Percentiles rank a stretch among this genome's conserved stretches.
Conservation (phyloP, 139 green algal genomes). For the Pseudopediastrum boryanum region DNA sequence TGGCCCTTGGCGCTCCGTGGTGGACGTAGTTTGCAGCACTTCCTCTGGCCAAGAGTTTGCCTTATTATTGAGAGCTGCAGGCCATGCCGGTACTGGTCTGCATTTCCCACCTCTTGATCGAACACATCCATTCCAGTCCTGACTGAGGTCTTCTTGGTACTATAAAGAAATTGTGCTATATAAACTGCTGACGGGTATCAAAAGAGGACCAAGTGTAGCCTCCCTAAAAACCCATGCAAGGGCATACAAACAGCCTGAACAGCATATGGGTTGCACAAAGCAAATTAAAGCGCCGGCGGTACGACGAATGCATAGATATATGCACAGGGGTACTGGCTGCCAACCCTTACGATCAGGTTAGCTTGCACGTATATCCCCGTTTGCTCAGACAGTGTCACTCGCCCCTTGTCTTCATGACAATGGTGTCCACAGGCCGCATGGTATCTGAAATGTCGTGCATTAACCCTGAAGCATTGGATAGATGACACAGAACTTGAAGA, state of each 20-base stretch:
- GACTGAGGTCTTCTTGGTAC: background rate
- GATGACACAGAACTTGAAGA: conserved; percentile 86
- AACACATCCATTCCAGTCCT: background rate
- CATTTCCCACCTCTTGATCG: background rate
- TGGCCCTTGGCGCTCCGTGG: too few species aligned
- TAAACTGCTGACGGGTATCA: background rate
- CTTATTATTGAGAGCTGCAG: too few species aligned
- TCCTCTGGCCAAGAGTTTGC: too few species aligned
- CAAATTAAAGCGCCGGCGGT: conserved; percentile 54
- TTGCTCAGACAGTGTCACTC: background rate
- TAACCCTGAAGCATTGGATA: conserved; percentile 82
- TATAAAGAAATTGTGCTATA: background rate
- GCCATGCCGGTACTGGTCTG: conserved; percentile 9
- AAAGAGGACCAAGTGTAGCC: background rate
- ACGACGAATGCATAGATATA: conserved; percentile 71
- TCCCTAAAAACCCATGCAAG: background rate
- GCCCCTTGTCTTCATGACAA: background rate
- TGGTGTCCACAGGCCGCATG: conserved; percentile 60
- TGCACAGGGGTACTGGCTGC: conserved; percentile 67
- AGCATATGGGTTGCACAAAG: conserved; percentile 72
- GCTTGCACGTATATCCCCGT: background rate
- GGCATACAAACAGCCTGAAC: too few species aligned
- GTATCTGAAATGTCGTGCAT: conserved; percentile 78
- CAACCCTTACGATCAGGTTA: conserved; percentile 78
- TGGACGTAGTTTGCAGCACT: too few species aligned